phyloP scores from a whole-genome alignment of 1,139 yeast species.

The Casaregolazyma lundiana region DNA sequence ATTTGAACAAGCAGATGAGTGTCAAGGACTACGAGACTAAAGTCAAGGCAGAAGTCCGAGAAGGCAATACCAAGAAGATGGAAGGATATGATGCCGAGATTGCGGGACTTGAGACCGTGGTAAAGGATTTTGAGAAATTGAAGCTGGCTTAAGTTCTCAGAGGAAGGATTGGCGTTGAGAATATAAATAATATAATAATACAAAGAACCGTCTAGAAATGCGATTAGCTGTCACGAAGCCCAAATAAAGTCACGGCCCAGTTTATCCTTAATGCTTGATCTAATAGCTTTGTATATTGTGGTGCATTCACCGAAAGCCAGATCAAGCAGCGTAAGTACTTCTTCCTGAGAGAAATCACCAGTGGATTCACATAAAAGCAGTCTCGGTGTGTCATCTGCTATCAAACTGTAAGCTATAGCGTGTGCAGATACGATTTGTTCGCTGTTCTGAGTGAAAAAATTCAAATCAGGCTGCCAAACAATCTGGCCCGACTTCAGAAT shows the following conservation, averaged over 20 bases:
- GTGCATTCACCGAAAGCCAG: constrained; percentile 46
- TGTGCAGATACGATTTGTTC: constrained; percentile 43
- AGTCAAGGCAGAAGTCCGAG: constrained; percentile 80
- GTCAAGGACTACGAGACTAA: constrained; percentile 81
- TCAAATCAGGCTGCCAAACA: constrained; percentile 42
- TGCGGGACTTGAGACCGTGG: constrained; percentile 53
- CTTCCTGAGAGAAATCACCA: constrained; percentile 60
- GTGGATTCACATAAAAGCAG: constrained; percentile 64
- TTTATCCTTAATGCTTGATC: constrained; percentile 46
- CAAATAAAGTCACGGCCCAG: constrained; percentile 55
- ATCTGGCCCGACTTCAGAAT: constrained; percentile 36
- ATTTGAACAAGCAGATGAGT: constrained; percentile 55
- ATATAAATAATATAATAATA: constrained; percentile 11
- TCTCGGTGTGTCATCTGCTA: constrained; percentile 47
- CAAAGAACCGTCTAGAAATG: constrained; percentile 5
- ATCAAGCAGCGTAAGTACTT: constrained; percentile 41
- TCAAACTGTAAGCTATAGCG: constrained; percentile 58
- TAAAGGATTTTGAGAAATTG: constrained; percentile 38
- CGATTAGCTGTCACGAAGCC: constrained; percentile 32
- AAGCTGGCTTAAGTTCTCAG: constrained; percentile 24
- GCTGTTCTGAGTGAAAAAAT: constrained; percentile 33
- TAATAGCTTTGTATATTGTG: constrained; percentile 41
- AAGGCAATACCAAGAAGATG: constrained; percentile 62
- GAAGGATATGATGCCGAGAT: constrained; percentile 79
- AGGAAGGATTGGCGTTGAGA: not conserved